Base-by-base conservation (phyloP, 1,284 basidiomycete genomes). In the Puccinia triticina region DNA sequence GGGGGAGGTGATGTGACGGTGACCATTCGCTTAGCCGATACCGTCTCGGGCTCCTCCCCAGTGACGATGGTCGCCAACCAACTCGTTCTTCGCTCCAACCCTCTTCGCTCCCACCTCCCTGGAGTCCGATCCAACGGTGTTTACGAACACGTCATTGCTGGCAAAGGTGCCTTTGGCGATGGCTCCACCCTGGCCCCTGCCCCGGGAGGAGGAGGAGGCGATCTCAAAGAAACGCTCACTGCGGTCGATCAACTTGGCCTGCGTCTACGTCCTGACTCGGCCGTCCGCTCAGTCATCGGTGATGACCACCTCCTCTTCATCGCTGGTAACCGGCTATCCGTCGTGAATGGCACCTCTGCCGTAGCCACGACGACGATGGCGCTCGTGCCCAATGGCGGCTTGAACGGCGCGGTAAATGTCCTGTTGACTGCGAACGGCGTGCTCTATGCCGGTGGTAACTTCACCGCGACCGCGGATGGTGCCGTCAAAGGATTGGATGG, bases 1-100 rank as follows among this genome's bases (percentile, higher is more conserved):
- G 89, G 91, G 4, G 86, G 86, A 50, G 37, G 46, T 1, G 87
- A 90, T 72, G 96, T 95, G 86, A 90, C 90, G 40, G 91, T 91
- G 18, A 94, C 92, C 0, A 89, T 97, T 82, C 90, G 89, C 59
- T 32, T 55, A 43, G 77, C 40, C 59, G 46, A 84, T 26, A 61
- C 81, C 14, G 29, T 91, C 94, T 89, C 89, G 89, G 14, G 89
- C 94, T 75, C 91, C 91, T 7, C 89, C 90, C 82, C 87, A 88
- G 29, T 92, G 93, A 2, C 86, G 85, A 3, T 81, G 53, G 92
- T 92, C 46, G 88, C 87, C 81, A 92, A 92, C 32, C 89, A 91
- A 55, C 83, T 86, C 61, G 83, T 83, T 64, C 84, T 86, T 61
- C 29, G 84, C 67, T 84, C 85, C 69, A 84, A 84, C 83, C 83